A percentile compares a stretch with the other conserved stretches of the same genome.
These are phyloP conservation scores for Coleophoma eucalyptorum DNA, from an alignment of 2,329 filamentous ascomycete genomes.

Conservation along the genomic window DNA sequence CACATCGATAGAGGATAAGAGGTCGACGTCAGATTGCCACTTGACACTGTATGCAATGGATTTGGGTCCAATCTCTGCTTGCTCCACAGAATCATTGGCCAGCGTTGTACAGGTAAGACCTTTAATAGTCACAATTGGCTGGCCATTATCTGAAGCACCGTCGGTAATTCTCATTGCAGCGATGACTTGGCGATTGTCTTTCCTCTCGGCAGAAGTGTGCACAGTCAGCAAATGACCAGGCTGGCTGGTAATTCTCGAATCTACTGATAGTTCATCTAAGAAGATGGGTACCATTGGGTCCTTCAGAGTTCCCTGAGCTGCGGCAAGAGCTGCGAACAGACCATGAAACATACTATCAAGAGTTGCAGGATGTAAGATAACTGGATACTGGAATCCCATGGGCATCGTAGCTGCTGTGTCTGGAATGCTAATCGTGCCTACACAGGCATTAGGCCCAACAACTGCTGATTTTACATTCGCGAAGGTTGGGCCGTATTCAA, in stretches of 20 bases:
- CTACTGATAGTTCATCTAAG: conserved; percentile 20
- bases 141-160: background rate
- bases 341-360: conserved; percentile 17
- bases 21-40: background rate
- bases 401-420: conserved; percentile 41
- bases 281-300: conserved; percentile 24
- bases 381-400: conserved; percentile 20
- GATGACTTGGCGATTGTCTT: background rate
- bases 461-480: conserved; percentile 41
- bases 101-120: background rate
- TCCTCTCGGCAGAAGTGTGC: background rate
- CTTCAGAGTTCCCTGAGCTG: conserved; percentile 10
- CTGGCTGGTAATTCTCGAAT: background rate
- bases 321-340: conserved; percentile 18
- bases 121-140: background rate
- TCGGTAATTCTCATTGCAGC: background rate
- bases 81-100: background rate
- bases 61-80: background rate
- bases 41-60: background rate
- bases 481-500: conserved; percentile 45
- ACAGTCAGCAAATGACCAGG: background rate
- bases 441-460: conserved; percentile 25
- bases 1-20: background rate
- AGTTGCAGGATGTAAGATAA: conserved; percentile 30
- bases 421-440: conserved; percentile 30